A percentile compares a stretch with the other conserved stretches of the same genome.
These are phyloP conservation scores for Vigna trinervia DNA, from an alignment of 306 rosid genomes.

Conservation along the genomic window DNA sequence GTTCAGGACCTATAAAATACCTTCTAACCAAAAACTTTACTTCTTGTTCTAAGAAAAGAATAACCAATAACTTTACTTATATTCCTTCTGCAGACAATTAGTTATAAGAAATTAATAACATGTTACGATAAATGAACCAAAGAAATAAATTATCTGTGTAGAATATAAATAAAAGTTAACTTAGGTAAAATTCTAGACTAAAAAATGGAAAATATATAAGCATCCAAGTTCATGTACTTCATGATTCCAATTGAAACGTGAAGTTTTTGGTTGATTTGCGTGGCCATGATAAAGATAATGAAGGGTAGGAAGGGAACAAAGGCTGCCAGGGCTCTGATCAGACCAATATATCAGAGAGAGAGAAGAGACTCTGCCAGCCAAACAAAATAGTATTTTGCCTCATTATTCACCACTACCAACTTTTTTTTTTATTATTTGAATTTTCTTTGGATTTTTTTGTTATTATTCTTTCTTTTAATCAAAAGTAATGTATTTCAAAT, in stretches of 20 bases:
- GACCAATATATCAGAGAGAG: not conserved
- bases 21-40: too few relatives aligned
- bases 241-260: constrained; percentile 54
- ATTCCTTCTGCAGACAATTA: constrained; percentile 53
- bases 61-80: too few relatives aligned
- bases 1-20: too few relatives aligned
- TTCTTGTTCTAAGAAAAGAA: too few relatives aligned
- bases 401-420: constrained; percentile 10
- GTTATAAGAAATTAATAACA: not conserved
- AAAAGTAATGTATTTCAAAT: too few relatives aligned
- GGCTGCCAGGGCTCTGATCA: not conserved
- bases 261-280: constrained; percentile 16
- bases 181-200: constrained; percentile 67
- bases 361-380: constrained; percentile 5
- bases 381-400: constrained; percentile 31
- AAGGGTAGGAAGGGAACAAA: constrained; percentile 29
- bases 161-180: constrained; percentile 29
- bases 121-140: constrained; percentile 5
- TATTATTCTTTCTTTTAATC: too few relatives aligned
- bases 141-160: not conserved
- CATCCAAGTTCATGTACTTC: constrained; percentile 67
- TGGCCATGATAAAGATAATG: constrained; percentile 30
- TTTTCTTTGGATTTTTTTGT: too few relatives aligned
- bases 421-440: too few relatives aligned
- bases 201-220: constrained; percentile 53